Evolutionary conservation across 1,284 basidiomycete genomes (phyloP), one percentile per base, ranked within the genome.

Genomic region (Rhodotorula mucilaginosa): DNA sequence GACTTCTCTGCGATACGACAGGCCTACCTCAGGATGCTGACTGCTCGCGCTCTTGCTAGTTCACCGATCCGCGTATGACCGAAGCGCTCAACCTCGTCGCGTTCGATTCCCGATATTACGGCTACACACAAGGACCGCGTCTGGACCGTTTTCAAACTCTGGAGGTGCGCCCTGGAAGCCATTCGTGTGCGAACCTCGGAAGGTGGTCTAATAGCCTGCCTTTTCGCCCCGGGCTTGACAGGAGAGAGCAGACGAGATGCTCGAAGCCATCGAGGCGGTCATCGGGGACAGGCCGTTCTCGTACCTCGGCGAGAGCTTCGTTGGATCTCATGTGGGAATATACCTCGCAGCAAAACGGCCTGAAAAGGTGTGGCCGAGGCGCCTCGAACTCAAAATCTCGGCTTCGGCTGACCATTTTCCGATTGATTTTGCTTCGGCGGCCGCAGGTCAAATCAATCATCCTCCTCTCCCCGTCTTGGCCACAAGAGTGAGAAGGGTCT

Each of bases 181-280:
- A 6, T 12, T 7, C 13, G 15, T 19, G 8, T 44, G 1, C 18
- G 18, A 16, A 13, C 12, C 21, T 19, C 47, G 5, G 15, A 7
- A 62, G 34, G 31, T 39, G 23, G 51, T 21, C 49, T 6, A 2
- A 6, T 12, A n/a, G 5, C 52, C 15, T 18, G 8, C 26, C 10
- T 4, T 4, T 31, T 29, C 26, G 5, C 19, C 13, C n/a, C 47
- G 46, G 10, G 39, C 39, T 44, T 44, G 39, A 44, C 64, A 69
- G 68, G 68, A 70, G 47, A 64, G 69, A 3, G 69, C 69, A 5
- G 69, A 70, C 29, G 69, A 70, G 34, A 8, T 70, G 18, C 51
- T 70, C 18, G 69, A 60, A 15, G 61, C 65, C 16, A 60, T 70
- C 19, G 69, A 70, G n/a, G 61, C 61, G 5, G 61, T 70, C 10